Base-by-base conservation (phyloP, 345 rosid genomes). In the Cochlearia excelsa region DNA sequence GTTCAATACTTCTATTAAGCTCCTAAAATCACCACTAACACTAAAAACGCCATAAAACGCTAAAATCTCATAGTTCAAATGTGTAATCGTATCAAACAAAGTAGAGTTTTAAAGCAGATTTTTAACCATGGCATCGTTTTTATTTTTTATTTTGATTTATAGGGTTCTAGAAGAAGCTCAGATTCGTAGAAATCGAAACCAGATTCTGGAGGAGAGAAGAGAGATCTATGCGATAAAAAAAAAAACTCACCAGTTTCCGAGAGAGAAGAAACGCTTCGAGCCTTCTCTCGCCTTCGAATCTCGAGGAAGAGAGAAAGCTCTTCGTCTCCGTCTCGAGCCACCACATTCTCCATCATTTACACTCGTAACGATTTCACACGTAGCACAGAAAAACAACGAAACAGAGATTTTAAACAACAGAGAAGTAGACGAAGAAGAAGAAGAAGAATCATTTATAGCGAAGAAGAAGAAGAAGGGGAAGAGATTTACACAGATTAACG, bases 221-320 rank as follows among this genome's bases (percentile, higher is more conserved):
- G 23, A 16, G 23, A 16, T 16, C 23, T 16, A 74, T 70, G 35
- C 61, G 58, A 26, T 70, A 16, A 16, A 2, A 6, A 11, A 66
- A n/a, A 6, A 11, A 66, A n/a, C 80, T 73, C 39, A 62, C 82
- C 30, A 78, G 67, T 59, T 72, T 74, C 39, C n/a, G 59, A 29
- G 71, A 60, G 54, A 74, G 68, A 38, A 78, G 74, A 75, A 58
- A 63, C 26, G 51, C 45, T 7, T 57, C 68, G 75, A 69, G 77
- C 76, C 66, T 84, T 83, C 79, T 86, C 97, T 10, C 87, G 82
- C 69, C 80, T 79, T 60, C 83, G 76, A 88, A 86, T 81, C 76
- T 90, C 92, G 9, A 90, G 76, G 61, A 90, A 90, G 52, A 89
- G 61, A 55, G 89, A 75, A 5, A 87, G 87, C 58, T 86, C 90